A percentile compares a stretch with the other conserved stretches of the same genome.
Conservation (phyloP, 2,329 filamentous ascomycete genomes). For the Fusarium compactum region DNA sequence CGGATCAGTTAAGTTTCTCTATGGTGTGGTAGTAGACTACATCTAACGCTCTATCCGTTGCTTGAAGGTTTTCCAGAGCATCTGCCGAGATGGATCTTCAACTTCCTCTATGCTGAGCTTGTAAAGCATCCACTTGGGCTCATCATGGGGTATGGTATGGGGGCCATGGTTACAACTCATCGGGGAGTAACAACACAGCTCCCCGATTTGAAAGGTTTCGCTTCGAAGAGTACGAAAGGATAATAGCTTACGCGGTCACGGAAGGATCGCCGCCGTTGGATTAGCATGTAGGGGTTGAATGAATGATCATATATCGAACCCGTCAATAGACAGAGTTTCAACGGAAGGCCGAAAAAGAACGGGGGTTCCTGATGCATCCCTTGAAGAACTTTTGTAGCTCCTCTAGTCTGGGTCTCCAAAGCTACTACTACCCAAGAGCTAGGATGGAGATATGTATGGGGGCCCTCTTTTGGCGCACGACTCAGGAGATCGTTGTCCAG, state of each 20-base stretch:
- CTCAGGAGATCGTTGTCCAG: conserved; percentile 10
- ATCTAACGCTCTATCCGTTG: neutral
- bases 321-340: conserved; percentile 15
- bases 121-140: conserved; percentile 5
- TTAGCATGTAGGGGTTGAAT: neutral
- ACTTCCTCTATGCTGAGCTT: neutral
- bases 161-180: conserved; percentile 12
- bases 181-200: conserved; percentile 7
- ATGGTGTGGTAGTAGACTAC: neutral
- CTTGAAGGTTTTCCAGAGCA: neutral
- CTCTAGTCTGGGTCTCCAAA: neutral
- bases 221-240: conserved; percentile 17
- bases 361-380: conserved; percentile 4
- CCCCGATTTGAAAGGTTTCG: conserved; percentile 21
- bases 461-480: conserved; percentile 11
- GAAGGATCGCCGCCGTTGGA: conserved; percentile 8
- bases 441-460: conserved; percentile 17
- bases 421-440: conserved; percentile 1
- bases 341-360: conserved; percentile 10
- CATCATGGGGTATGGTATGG: conserved; percentile 1
- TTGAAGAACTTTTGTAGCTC: conserved; percentile 5
- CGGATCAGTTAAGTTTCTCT: neutral
- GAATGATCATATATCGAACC: conserved; percentile 24
- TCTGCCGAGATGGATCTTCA: conserved; percentile 9
- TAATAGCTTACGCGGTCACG: conserved; percentile 11